Evolutionary conservation across 2,329 filamentous ascomycete species (phyloP).

Genomic region (Fusarium nurragi): DNA sequence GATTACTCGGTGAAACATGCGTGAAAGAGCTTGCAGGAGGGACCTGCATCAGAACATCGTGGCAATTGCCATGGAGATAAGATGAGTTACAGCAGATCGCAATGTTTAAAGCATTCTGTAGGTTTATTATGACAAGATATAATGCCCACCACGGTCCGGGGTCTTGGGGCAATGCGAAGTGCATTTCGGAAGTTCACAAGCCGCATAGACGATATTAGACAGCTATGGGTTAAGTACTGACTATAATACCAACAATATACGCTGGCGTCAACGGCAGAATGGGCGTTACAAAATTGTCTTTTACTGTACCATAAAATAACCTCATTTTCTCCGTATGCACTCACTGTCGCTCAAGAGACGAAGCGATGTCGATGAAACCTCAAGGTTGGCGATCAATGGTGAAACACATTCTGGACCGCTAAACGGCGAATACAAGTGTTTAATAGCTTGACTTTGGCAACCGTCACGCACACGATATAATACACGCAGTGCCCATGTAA

Average conservation of each 20-base stretch:
- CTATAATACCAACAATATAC: background rate
- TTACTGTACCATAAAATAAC: background rate
- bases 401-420: conserved; percentile 22
- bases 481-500: background rate
- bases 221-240: background rate
- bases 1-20: conserved; percentile 7
- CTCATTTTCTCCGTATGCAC: background rate
- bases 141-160: background rate
- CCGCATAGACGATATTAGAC: background rate
- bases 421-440: conserved; percentile 17
- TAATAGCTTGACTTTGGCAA: conserved; percentile 16
- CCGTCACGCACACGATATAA: background rate
- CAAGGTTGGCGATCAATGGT: conserved; percentile 19
- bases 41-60: background rate
- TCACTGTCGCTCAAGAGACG: background rate
- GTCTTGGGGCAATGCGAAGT: background rate
- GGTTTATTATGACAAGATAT: conserved; percentile 9
- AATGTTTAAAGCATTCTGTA: conserved; percentile 1
- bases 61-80: conserved; percentile 2
- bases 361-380: conserved; percentile 16
- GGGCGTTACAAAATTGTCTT: background rate
- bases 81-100: background rate
- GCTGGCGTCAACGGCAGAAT: background rate
- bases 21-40: conserved; percentile 5
- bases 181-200: background rate